Evolutionary conservation across 257 asterid species (phyloP), one percentile per base, ranked within the genome.

Genomic region (Nyctanthes arbortristis): DNA sequence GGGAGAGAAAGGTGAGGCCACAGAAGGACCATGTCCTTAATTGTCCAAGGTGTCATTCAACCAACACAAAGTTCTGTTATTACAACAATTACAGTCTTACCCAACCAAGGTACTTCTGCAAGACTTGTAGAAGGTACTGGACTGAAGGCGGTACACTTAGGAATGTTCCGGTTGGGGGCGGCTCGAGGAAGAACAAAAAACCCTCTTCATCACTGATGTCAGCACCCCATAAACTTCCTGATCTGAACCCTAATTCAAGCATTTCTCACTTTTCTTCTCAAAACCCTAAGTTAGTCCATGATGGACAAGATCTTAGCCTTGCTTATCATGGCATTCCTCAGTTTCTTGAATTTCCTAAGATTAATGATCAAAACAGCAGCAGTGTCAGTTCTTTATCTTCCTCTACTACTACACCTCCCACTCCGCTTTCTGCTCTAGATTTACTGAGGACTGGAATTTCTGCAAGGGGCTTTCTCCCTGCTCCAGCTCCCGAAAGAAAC

Each of bases 61-160:
- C 84, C 11, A 89, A 87, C 84, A 87, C 96, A 20, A 89, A 89
- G 68, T 87, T 89, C 58, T 89, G 95, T 70, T 89, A 89, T 72
- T 89, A 89, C 92, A 89, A 89, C 79, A 89, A 90, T 60, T 86
- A 88, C 78, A 90, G 93, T 78, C 83, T 87, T 39, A 84, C 88
- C 65, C 96, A 90, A 61, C 96, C 96, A 16, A 84, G 96, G 39
- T 89, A 89, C 83, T 85, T 87, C 11, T 89, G 96, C 86, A 89
- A 89, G 85, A 80, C 89, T 0, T 89, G 96, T 70, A 71, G 94
- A 67, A 79, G 92, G 82, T 89, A 89, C n/a, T 89, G 96, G 96
- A 89, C 96, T 3, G 87, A 82, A 65, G 96, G 96, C n/a, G 96
- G 96, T 49, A 87, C 92, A 58, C 84, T 89, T 20, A 77, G 96